Evolutionary conservation across 345 rosid genomes (phyloP), one percentile per base, ranked within the genome.

Genomic region (Syzygium oleosum): DNA sequence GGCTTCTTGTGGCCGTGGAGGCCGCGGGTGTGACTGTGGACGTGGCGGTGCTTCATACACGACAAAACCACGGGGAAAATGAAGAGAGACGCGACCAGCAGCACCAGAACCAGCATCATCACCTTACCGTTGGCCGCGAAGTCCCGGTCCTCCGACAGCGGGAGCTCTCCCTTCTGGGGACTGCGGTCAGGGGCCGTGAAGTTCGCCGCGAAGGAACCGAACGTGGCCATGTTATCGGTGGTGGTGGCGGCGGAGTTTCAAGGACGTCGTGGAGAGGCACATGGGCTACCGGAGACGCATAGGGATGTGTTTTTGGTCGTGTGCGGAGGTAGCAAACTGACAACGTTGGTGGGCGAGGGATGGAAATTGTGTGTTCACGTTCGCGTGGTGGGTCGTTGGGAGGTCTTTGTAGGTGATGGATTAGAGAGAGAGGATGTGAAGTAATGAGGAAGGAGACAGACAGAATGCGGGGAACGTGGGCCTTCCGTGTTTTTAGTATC

Each of bases 81-180:
- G 55, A 90, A 56, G 31, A 94, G 83, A 25, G 90, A 6, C 25
- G 90, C 16, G 63, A 94, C 91, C 79, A 92, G 65, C 43, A 92
- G 25, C 87, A 94, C 73, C 8, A 92, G 43, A 77, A 91, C 88
- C 11, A 92, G 87, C 93, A 94, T 38, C 94, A 87, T 89, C 65
- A 92, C 91, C 92, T 92, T 91, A 78, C 96, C 96, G 31, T 91
- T 91, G 84, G 91, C 87, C 4, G 92, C 93, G n/a, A 91, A 94
- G 85, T 92, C 63, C 9, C 86, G 90, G 68, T 93, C 96, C 12
- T 83, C 73, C 46, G 93, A 92, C 58, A 88, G 22, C 9, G 17
- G 89, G 80, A 89, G 87, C 88, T 90, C 90, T 25, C 55, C 89
- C 31, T 51, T 59, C 84, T 86, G 65, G 84, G 87, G 51, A 53